These are phyloP conservation scores for Scorias spongiosa DNA, from an alignment of 2,329 filamentous ascomycete genomes.

Conservation along the genomic window DNA sequence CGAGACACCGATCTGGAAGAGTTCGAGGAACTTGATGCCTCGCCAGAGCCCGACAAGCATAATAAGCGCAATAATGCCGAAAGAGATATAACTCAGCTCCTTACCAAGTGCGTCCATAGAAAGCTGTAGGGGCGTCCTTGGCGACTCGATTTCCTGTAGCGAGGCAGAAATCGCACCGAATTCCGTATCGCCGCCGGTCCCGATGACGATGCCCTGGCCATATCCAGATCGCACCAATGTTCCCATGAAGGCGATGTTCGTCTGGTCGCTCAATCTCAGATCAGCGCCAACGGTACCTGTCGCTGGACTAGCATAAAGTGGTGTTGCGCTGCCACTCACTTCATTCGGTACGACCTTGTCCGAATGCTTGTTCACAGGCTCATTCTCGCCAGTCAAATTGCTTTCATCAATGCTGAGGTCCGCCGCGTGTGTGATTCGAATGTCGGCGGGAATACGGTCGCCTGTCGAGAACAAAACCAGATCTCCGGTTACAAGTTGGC, in stretches of 20 bases:
- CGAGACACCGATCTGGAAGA: conserved; percentile 95
- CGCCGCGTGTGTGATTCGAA: conserved; percentile 78
- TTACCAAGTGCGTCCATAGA: conserved; percentile 97
- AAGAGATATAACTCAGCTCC: conserved; percentile 92
- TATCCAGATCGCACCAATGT: conserved; percentile 90
- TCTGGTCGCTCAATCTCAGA: conserved; percentile 55
- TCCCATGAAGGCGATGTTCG: conserved; percentile 96
- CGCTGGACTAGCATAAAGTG: conserved; percentile 43
- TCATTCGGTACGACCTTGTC: conserved; percentile 35
- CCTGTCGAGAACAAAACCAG: conserved; percentile 88
- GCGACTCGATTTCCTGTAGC: conserved; percentile 86
- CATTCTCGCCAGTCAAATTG: conserved; percentile 91
- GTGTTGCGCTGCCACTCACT: conserved; percentile 22
- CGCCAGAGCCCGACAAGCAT: conserved; percentile 81
- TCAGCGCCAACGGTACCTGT: conserved; percentile 47
- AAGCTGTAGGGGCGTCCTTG: conserved; percentile 79
- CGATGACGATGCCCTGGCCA: conserved; percentile 92
- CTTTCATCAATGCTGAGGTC: conserved; percentile 93
- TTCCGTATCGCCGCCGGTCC: conserved; percentile 82
- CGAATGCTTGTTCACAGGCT: conserved; percentile 67
- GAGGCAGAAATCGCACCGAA: conserved; percentile 94
- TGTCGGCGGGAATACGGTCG: conserved; percentile 89
- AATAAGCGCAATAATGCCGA: conserved; percentile 85
- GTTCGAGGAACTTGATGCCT: conserved; percentile 77
- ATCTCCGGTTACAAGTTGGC: conserved; percentile 80